Conservation (phyloP, 345 rosid species). For the Gossypium thurberi region DNA sequence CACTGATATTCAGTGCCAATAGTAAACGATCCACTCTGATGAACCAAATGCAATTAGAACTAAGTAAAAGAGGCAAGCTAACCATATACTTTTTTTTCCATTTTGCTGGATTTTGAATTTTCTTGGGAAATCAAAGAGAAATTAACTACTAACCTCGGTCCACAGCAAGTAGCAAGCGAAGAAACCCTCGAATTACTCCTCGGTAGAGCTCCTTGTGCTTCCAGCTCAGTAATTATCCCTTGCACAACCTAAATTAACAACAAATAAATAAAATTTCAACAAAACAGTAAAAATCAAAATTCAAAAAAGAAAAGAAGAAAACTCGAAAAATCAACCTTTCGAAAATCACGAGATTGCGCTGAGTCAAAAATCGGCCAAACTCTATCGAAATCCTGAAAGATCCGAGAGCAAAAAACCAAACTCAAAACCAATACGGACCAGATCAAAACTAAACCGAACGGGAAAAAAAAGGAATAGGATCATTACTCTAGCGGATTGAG, state of each 20-base stretch:
- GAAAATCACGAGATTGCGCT: conserved; percentile 92
- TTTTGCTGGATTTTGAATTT: neutral
- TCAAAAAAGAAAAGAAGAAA: neutral
- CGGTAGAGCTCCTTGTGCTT: conserved; percentile 4
- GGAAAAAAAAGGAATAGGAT: conserved; percentile 13
- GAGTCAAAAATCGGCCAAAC: conserved; percentile 99
- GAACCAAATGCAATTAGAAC: neutral
- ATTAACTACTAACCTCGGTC: conserved; percentile 2
- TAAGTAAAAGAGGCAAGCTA: neutral
- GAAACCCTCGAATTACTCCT: conserved; percentile 8
- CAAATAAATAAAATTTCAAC: neutral
- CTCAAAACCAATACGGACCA: conserved; percentile 5
- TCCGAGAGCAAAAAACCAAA: conserved; percentile 23
- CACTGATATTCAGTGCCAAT: conserved; percentile 19
- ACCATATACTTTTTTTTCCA: neutral
- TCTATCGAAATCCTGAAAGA: conserved; percentile 77
- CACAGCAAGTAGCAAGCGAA: neutral
- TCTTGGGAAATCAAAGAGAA: neutral
- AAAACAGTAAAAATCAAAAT: neutral
- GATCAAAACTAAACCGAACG: conserved; percentile 12
- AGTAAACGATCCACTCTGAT: neutral
- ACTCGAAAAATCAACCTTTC: conserved; percentile 51
- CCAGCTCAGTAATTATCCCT: conserved; percentile 2
- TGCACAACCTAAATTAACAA: conserved; percentile 3
- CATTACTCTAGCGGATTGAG: conserved; percentile 83